Percentiles rank a stretch among this genome's conserved stretches.
Conservation (phyloP, 352 stramenopile species). For the Globisporangium spiculum region DNA sequence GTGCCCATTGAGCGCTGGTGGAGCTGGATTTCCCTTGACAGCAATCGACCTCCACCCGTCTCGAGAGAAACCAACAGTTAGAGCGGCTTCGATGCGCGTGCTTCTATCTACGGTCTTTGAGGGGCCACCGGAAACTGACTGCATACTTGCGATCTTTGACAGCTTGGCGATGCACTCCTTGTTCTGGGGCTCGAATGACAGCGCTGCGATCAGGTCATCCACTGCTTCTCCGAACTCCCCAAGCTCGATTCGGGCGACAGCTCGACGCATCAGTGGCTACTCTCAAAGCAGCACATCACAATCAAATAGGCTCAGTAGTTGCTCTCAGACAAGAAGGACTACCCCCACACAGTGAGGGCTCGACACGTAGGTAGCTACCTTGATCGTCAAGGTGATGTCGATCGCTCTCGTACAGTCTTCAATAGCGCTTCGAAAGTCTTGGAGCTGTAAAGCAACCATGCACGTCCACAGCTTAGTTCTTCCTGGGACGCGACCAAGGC, state of each 20-base stretch:
- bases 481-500: too few relatives aligned
- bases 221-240: constrained; percentile 27
- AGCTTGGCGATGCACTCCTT: constrained; percentile 48
- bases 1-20: constrained; percentile 61
- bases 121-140: too few relatives aligned
- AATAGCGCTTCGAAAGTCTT: constrained; percentile 35
- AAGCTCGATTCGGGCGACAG: constrained; percentile 36
- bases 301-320: not conserved
- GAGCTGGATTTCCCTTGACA: constrained; percentile 66
- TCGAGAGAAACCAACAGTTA: constrained; percentile 29
- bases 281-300: not conserved
- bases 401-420: constrained; percentile 53
- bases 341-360: too few relatives aligned
- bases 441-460: constrained; percentile 23
- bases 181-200: constrained; percentile 49
- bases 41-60: constrained; percentile 40
- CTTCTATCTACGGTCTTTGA: not conserved
- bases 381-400: constrained; percentile 42
- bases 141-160: constrained; percentile 21
- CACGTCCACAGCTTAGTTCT: not conserved
- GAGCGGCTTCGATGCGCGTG: constrained; percentile 27
- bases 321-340: not conserved
- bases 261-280: constrained; percentile 58
- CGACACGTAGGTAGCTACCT: constrained; percentile 21
- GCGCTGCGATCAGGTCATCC: constrained; percentile 37